phyloP scores from a whole-genome alignment of 257 asterid genomes.

The Solanum infundibuliforme region DNA sequence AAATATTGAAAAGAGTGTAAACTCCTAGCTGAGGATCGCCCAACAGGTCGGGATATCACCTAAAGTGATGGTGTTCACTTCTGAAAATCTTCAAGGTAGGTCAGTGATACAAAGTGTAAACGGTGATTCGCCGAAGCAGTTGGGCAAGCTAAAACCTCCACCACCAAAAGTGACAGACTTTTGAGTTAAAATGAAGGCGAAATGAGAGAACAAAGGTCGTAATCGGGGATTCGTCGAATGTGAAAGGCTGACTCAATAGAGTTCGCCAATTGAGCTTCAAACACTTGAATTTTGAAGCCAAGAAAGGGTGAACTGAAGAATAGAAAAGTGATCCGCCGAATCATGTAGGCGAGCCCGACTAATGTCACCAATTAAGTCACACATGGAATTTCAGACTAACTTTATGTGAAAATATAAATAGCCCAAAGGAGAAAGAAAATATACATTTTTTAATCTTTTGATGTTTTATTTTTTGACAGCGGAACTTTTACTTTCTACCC shows the following conservation, averaged over 20 bases:
- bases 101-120: not conserved
- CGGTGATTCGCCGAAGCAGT: not conserved
- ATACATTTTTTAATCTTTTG: no score
- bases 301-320: not conserved
- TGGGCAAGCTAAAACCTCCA: not conserved
- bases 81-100: not conserved
- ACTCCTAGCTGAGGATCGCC: not conserved
- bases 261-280: not conserved
- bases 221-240: no score
- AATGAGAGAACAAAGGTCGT: no score
- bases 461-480: no score
- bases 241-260: not conserved
- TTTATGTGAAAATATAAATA: no score
- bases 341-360: not conserved
- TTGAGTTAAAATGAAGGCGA: no score
- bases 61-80: not conserved
- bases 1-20: not conserved
- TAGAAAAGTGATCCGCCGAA: not conserved
- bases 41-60: not conserved
- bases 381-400: no score
- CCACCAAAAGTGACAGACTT: not conserved
- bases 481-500: not conserved
- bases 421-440: no score
- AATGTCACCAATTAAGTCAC: not conserved
- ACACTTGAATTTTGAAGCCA: not conserved